phyloP scores from a whole-genome alignment of 2,329 filamentous ascomycete genomes.

The Fusarium verticillioides region DNA sequence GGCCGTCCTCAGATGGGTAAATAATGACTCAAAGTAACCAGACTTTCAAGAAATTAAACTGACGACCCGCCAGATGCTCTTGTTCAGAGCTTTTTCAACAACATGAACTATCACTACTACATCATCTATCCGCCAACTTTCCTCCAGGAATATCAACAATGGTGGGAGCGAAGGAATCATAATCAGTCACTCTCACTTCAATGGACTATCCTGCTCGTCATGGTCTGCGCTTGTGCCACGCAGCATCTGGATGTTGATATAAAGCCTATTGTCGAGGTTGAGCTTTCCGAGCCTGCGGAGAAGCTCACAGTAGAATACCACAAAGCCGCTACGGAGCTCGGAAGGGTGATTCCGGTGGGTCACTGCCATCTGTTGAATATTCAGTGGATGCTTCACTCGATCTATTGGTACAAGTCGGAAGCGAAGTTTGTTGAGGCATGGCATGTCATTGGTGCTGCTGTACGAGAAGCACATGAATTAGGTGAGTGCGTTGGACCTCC shows the following conservation, averaged over 20 bases:
- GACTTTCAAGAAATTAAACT: not conserved
- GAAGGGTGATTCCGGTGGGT: conserved; percentile 47
- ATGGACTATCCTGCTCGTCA: conserved; percentile 52
- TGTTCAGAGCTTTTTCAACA: conserved; percentile 51
- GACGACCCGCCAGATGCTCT: conserved; percentile 44
- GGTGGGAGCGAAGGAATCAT: conserved; percentile 47
- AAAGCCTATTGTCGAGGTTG: conserved; percentile 44
- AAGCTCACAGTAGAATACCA: conserved; percentile 48
- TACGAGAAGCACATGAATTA: conserved; percentile 50
- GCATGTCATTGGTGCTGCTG: conserved; percentile 49
- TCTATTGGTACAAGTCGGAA: conserved; percentile 51
- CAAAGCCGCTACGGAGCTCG: conserved; percentile 46
- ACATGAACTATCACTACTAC: conserved; percentile 53
- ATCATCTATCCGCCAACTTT: conserved; percentile 51
- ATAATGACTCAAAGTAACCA: not conserved
- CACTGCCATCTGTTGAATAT: conserved; percentile 49
- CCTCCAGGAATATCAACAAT: conserved; percentile 49
- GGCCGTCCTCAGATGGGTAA: conserved; percentile 49
- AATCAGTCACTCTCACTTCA: conserved; percentile 47
- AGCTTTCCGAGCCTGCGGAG: conserved; percentile 43
- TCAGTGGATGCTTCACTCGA: conserved; percentile 50
- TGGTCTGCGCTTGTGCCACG: conserved; percentile 51
- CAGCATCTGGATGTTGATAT: conserved; percentile 48
- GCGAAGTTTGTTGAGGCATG: conserved; percentile 50
- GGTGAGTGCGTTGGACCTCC: conserved; percentile 24